Evolutionary conservation across 2,329 filamentous ascomycete species (phyloP).

Genomic region (Calonectria pseudoturangicola): DNA sequence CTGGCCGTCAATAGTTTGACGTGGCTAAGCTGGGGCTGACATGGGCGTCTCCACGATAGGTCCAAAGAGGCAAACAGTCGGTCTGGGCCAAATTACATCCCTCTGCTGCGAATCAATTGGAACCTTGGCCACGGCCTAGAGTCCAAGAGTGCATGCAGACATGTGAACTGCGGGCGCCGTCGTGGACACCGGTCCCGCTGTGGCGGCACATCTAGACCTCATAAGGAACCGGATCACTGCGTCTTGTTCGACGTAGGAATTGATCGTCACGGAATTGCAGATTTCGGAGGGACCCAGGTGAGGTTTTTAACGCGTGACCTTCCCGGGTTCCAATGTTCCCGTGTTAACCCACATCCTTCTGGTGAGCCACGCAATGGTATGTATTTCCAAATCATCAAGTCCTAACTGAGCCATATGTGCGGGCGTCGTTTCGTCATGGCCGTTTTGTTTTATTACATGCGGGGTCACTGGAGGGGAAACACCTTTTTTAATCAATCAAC

Average conservation of each 20-base stretch:
- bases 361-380: neutral
- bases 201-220: neutral
- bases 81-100: neutral
- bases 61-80: neutral
- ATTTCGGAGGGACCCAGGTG: neutral
- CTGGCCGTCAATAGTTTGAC: neutral
- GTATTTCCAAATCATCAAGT: neutral
- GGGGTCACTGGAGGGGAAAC: too few species aligned
- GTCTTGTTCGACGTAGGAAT: neutral
- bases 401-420: neutral
- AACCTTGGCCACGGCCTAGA: neutral
- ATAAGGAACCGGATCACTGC: neutral
- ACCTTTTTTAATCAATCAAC: neutral
- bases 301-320: conserved; percentile 2
- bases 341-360: neutral
- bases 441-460: too few species aligned
- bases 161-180: conserved; percentile 16
- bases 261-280: conserved; percentile 4
- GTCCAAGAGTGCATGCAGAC: neutral
- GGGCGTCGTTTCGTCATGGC: too few species aligned
- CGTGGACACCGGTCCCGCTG: neutral
- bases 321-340: neutral
- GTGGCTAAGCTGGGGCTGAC: conserved; percentile 16
- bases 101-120: neutral
- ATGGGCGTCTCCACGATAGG: neutral